A percentile compares a stretch with the other conserved stretches of the same genome.
These are phyloP conservation scores for Teratosphaeria destructans DNA, from an alignment of 2,329 filamentous ascomycete genomes.

Conservation along the genomic window DNA sequence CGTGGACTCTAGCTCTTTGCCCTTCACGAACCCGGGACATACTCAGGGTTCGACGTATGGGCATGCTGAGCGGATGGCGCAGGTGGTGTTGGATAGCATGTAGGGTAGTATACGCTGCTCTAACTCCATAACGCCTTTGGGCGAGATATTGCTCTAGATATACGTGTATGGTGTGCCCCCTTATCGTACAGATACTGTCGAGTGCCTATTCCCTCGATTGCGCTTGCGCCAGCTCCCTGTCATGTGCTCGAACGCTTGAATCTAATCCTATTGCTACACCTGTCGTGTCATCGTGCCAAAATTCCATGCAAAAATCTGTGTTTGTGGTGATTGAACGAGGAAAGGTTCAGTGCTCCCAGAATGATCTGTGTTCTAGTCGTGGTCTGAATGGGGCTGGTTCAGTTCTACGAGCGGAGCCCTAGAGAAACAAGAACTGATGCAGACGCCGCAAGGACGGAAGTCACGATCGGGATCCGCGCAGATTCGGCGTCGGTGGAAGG, in stretches of 20 bases:
- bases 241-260: background rate
- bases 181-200: background rate
- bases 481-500: background rate
- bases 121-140: background rate
- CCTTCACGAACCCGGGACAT: background rate
- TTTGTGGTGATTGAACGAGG: background rate
- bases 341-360: background rate
- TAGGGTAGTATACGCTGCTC: background rate
- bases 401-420: background rate
- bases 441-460: background rate
- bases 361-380: background rate
- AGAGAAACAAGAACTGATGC: background rate
- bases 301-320: background rate
- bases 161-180: background rate
- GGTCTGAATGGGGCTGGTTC: background rate
- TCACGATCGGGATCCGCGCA: background rate
- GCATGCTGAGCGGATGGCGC: background rate
- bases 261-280: background rate
- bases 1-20: slow-evolving; percentile 9
- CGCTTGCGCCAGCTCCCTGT: background rate
- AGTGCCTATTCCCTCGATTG: background rate
- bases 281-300: background rate
- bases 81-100: background rate
- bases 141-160: background rate
- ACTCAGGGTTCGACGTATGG: background rate